Percentiles rank a stretch among this genome's conserved stretches.
phyloP scores from a whole-genome alignment of 2,329 filamentous ascomycete genomes.

The Fusarium sp. region DNA sequence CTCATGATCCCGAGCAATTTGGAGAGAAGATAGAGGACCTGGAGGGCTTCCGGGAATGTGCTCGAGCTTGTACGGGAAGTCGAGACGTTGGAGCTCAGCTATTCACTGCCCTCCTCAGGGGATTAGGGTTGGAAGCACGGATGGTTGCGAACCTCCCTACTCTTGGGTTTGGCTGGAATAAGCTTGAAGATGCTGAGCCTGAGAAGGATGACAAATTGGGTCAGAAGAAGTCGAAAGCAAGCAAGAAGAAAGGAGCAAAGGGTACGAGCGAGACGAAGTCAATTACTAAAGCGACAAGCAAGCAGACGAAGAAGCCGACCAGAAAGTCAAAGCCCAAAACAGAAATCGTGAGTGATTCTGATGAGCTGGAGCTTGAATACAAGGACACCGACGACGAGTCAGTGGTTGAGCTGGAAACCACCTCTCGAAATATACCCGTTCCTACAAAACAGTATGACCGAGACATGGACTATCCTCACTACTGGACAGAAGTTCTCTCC shows the following conservation, averaged over 20 bases:
- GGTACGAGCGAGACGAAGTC: conserved; percentile 3
- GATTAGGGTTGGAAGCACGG: conserved; percentile 82
- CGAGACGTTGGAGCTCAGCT: conserved; percentile 89
- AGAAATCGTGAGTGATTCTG: conserved; percentile 53
- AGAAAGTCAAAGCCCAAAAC: conserved; percentile 22
- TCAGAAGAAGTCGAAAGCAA: background rate
- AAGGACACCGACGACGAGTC: conserved; percentile 69
- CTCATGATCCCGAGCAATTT: conserved; percentile 71
- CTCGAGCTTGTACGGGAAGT: conserved; percentile 80
- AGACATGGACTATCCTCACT: conserved; percentile 86
- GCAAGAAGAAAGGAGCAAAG: conserved; percentile 12
- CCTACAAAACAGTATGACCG: conserved; percentile 71
- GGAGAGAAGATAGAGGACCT: conserved; percentile 80
- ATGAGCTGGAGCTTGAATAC: conserved; percentile 56
- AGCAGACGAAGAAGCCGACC: conserved; percentile 27
- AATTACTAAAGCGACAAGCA: conserved; percentile 18
- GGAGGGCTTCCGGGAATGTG: conserved; percentile 75
- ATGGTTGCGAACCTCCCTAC: conserved; percentile 89
- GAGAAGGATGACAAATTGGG: conserved; percentile 52
- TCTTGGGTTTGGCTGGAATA: conserved; percentile 90
- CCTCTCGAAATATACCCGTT: conserved; percentile 53
- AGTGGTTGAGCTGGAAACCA: conserved; percentile 64
- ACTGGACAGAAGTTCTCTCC: conserved; percentile 93
- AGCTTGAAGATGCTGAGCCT: conserved; percentile 79
- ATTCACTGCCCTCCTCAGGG: conserved; percentile 86